Conservation (phyloP, 495 filamentous ascomycete species). For the Annulohypoxylon stygium region DNA sequence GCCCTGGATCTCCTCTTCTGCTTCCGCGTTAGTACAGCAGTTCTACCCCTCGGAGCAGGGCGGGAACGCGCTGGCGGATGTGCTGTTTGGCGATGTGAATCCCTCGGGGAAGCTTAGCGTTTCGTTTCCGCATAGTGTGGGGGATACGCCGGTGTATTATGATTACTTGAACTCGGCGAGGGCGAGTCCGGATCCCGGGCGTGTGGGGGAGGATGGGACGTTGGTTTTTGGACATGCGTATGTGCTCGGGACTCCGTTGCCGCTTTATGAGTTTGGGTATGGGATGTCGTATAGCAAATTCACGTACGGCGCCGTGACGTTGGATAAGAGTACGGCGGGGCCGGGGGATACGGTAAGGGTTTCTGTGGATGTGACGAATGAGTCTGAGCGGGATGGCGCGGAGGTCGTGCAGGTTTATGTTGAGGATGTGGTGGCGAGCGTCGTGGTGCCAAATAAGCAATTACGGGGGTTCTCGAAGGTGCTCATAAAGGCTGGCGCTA, state of each 20-base stretch:
- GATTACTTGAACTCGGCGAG: constrained; percentile 78
- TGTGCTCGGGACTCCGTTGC: constrained; percentile 68
- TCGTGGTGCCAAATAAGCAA: constrained; percentile 73
- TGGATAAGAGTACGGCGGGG: constrained; percentile 60
- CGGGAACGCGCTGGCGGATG: constrained; percentile 80
- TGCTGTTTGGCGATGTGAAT: constrained; percentile 86
- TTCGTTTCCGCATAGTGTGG: constrained; percentile 71
- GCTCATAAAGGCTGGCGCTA: constrained; percentile 69
- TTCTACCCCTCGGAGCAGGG: constrained; percentile 81
- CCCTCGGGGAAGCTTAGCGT: constrained; percentile 77
- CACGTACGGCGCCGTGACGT: constrained; percentile 62
- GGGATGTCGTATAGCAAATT: constrained; percentile 77
- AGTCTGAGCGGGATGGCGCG: constrained; percentile 66
- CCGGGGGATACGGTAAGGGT: constrained; percentile 65
- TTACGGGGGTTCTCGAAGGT: constrained; percentile 80
- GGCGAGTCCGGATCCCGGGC: constrained; percentile 62
- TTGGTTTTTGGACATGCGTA: constrained; percentile 75
- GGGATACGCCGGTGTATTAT: constrained; percentile 76
- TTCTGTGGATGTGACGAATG: constrained; percentile 69
- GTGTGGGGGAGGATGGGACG: constrained; percentile 65
- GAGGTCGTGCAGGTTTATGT: constrained; percentile 81
- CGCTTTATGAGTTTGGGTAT: constrained; percentile 76
- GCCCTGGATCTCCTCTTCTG: constrained; percentile 71
- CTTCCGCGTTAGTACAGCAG: constrained; percentile 74
- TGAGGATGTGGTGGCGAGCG: constrained; percentile 69